Base-by-base conservation (phyloP, 2,329 filamentous ascomycete species). In the Aspergillus texensis region DNA sequence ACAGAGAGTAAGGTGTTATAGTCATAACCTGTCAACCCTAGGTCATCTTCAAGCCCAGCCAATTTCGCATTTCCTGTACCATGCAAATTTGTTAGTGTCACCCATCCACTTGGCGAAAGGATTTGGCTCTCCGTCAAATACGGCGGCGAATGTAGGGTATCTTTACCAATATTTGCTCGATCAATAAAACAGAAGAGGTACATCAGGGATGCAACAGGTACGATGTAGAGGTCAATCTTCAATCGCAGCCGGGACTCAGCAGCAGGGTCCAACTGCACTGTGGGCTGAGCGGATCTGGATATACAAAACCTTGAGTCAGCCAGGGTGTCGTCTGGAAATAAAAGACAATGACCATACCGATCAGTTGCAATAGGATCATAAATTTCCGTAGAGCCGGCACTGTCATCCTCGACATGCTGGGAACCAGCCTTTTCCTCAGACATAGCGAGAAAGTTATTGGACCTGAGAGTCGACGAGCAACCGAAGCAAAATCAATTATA, bases 141-240 rank as follows among this genome's bases (percentile, higher is more conserved):
- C 5, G 12, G 6, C 8, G 16, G 9, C 16, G 34, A 34, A n/a
- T 19, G 16, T 14, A 30, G 14, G 52, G 24, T 32, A 1, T 14
- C 5, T 39, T 19, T 71, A 88, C 89, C 89, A 43, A 92, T 89
- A 65, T 91, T 92, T 28, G 89, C 88, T n/a, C 89, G 83, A 69
- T 91, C 89, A 66, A 91, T 91, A 76, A 91, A 91, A 77, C 89
- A 91, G 70, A 91, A 91, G 0, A 91, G 82, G 69, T 91, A 92
- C 4, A 92, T 78, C 0, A 91, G 62, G 0, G 88, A 79, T 0
- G 91, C 88, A 0, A 87, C 90, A 0, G 90, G 89, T 0, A 91
- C 80, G 52, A 91, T 85, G 68, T 81, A 85, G 19, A 54, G 32
- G 11, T 54, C 52, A 6, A 54, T 34, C 52, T 54, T 54, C 21